These are phyloP conservation scores for Colletotrichum neosansevieriae DNA, from an alignment of 2,329 filamentous ascomycete genomes.

Conservation along the genomic window DNA sequence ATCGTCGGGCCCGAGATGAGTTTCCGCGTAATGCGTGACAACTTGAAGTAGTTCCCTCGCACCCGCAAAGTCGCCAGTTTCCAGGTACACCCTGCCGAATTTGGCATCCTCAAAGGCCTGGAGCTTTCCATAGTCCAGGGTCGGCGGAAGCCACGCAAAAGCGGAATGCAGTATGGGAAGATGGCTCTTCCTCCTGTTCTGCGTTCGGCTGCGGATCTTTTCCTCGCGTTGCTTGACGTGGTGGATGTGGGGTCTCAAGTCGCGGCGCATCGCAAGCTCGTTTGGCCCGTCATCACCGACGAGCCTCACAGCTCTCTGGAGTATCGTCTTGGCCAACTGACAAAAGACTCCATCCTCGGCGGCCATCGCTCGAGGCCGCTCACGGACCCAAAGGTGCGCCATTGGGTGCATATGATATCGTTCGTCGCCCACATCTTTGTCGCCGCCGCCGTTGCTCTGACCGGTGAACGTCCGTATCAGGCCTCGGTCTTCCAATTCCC, in stretches of 20 bases:
- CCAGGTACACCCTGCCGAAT: slow-evolving; percentile 8
- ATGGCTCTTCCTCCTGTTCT: background rate
- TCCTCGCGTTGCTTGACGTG: background rate
- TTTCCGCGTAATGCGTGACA: background rate
- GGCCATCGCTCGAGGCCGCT: background rate
- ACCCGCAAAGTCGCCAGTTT: background rate
- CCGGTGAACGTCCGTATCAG: background rate
- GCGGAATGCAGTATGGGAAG: background rate
- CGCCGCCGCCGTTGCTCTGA: background rate
- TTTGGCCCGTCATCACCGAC: background rate
- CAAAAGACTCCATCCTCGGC: background rate
- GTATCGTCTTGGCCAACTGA: background rate
- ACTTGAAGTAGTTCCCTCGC: background rate
- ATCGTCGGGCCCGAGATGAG: background rate
- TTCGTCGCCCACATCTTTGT: background rate
- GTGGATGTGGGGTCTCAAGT: background rate
- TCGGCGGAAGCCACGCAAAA: background rate
- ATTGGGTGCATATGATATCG: background rate
- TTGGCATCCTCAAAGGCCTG: slow-evolving; percentile 5
- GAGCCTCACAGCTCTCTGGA: background rate
- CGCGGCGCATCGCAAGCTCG: background rate
- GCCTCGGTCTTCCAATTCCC: background rate
- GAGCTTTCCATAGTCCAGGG: background rate
- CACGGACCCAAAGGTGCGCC: background rate
- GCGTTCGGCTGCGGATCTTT: background rate